A percentile compares a stretch with the other conserved stretches of the same genome.
phyloP scores from a whole-genome alignment of 2,329 filamentous ascomycete genomes.

The Chaetoscypha palmicola region DNA sequence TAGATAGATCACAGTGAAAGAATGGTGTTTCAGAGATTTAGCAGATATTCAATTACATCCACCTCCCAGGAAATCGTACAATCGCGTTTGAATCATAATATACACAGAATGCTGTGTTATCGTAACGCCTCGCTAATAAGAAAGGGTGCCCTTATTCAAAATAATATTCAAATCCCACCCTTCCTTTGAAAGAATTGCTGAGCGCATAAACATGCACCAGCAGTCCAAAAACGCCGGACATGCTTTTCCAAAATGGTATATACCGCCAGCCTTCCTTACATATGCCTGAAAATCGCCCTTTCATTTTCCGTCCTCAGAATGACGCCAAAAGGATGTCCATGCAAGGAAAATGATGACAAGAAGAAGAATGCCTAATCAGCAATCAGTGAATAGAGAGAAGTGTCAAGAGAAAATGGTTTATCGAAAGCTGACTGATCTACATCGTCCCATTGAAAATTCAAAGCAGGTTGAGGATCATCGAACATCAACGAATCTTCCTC shows the following conservation, averaged over 20 bases:
- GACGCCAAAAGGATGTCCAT: conserved; percentile 12
- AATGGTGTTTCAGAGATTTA: too few relatives aligned
- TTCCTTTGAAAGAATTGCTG: too few relatives aligned
- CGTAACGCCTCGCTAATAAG: conserved; percentile 8
- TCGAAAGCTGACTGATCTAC: conserved; percentile 39
- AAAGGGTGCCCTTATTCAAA: neutral
- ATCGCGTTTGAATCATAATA: conserved; percentile 5
- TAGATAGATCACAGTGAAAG: too few relatives aligned
- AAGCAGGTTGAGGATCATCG: conserved; percentile 20
- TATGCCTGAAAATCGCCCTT: conserved; percentile 5
- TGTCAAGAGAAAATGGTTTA: conserved; percentile 48
- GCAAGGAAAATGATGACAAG: conserved; percentile 13
- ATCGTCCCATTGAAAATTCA: conserved; percentile 42
- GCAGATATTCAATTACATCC: neutral
- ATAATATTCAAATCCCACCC: neutral
- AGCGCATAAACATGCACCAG: too few relatives aligned
- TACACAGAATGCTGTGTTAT: conserved; percentile 7
- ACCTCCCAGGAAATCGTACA: conserved; percentile 2
- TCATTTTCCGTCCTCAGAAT: conserved; percentile 10
- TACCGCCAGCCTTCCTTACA: conserved; percentile 1
- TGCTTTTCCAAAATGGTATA: conserved; percentile 17
- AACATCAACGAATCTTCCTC: conserved; percentile 25
- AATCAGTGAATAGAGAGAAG: conserved; percentile 38
- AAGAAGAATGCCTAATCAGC: conserved; percentile 24
- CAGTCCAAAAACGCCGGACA: conserved; percentile 16